Evolutionary conservation across 306 rosid genomes (phyloP).

Genomic region (Senna siamea): DNA sequence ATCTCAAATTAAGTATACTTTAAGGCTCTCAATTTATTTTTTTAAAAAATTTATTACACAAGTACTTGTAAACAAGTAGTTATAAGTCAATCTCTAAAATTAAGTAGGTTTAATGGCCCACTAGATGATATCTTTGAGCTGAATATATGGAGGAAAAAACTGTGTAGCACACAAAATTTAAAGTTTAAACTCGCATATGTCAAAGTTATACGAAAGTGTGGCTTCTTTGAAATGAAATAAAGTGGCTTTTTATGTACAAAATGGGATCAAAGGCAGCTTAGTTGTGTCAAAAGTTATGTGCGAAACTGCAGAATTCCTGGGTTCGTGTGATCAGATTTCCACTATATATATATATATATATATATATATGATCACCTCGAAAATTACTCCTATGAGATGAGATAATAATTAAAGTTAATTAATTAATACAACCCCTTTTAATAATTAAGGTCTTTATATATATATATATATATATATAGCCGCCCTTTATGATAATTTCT

Average conservation of each 20-base stretch:
- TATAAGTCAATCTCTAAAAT: not conserved
- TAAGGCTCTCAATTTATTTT: too few relatives aligned
- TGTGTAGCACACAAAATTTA: not conserved
- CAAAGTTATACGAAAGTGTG: constrained; percentile 30
- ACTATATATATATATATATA: not conserved
- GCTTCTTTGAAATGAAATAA: constrained; percentile 16
- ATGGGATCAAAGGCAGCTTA: constrained; percentile 30
- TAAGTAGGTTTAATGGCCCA: not conserved
- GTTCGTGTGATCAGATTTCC: constrained; percentile 24
- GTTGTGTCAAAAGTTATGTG: constrained; percentile 27
- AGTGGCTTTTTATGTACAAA: constrained; percentile 28
- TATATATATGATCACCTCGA: not conserved
- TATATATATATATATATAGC: too few relatives aligned
- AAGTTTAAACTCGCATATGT: not conserved
- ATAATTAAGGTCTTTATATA: not conserved
- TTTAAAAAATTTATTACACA: too few relatives aligned
- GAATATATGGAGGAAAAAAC: not conserved
- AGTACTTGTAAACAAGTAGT: not conserved
- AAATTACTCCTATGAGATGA: not conserved
- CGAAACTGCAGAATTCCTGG: constrained; percentile 41
- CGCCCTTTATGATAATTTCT: constrained; percentile 13
- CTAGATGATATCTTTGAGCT: constrained; percentile 14
- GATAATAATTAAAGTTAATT: not conserved
- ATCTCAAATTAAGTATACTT: not conserved
- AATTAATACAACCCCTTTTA: not conserved